Percentiles rank a stretch among this genome's conserved stretches.
These are phyloP conservation scores for Capsicum pubescens DNA, from an alignment of 257 asterid species.

Conservation along the genomic window DNA sequence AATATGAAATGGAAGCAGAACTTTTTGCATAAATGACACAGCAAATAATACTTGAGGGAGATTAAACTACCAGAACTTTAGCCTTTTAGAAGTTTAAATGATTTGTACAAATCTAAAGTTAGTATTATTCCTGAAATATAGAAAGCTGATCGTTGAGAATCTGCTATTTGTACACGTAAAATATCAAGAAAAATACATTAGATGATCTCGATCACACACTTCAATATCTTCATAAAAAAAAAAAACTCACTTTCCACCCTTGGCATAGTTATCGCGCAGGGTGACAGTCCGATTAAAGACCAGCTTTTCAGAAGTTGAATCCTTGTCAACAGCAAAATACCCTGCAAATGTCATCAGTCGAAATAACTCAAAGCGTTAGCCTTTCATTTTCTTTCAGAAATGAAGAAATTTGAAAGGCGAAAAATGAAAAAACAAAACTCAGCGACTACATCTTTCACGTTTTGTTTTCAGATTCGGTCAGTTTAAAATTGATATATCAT, in stretches of 20 bases:
- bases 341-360: constrained; percentile 44
- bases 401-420: background rate
- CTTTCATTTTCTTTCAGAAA: background rate
- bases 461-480: background rate
- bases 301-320: constrained; percentile 65
- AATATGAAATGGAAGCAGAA: background rate
- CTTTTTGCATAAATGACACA: background rate
- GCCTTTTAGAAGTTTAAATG: constrained; percentile 1
- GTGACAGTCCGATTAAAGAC: constrained; percentile 82
- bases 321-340: constrained; percentile 72
- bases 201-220: background rate
- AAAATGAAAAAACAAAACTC: background rate
- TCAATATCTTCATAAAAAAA: background rate
- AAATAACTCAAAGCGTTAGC: constrained; percentile 13
- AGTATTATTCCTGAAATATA: background rate
- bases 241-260: constrained; percentile 58
- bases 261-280: constrained; percentile 64
- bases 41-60: background rate
- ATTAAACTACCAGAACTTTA: background rate
- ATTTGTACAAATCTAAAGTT: constrained; percentile 5
- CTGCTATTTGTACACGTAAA: constrained; percentile 21
- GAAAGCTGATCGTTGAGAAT: background rate
- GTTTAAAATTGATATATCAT: background rate
- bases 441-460: background rate
- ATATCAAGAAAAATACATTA: constrained; percentile 4